These are phyloP conservation scores for Camellia granthamiana DNA, from an alignment of 148 eudicot species.

Conservation along the genomic window DNA sequence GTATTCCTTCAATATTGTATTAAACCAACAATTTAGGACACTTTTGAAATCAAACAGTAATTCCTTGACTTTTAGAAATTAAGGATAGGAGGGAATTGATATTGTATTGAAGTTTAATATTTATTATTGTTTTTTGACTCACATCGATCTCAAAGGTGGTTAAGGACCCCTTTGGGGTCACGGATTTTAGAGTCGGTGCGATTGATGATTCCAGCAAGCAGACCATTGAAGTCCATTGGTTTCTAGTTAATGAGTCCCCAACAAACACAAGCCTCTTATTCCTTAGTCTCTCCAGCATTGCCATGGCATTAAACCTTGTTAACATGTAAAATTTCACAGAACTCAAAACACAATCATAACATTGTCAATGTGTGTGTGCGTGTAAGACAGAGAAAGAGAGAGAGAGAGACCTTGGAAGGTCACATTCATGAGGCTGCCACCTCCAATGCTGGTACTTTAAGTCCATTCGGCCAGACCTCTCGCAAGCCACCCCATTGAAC, in stretches of 20 bases:
- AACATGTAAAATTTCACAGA: not conserved
- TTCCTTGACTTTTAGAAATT: not conserved
- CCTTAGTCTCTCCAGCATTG: slow-evolving; percentile 59
- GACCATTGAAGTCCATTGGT: slow-evolving; percentile 80
- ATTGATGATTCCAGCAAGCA: slow-evolving; percentile 52
- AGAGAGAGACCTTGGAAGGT: too few species aligned
- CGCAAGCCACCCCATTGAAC: too few species aligned
- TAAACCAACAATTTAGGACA: too few species aligned
- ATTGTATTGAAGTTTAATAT: not conserved
- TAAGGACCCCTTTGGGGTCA: slow-evolving; percentile 51
- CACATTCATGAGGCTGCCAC: too few species aligned
- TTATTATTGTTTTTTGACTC: slow-evolving; percentile 14
- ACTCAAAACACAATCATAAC: not conserved
- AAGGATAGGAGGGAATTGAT: not conserved
- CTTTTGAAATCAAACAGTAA: too few species aligned
- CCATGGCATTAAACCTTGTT: slow-evolving; percentile 68
- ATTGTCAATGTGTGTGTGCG: too few species aligned
- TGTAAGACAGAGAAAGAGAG: too few species aligned
- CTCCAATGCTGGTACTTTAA: too few species aligned
- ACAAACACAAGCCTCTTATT: slow-evolving; percentile 65
- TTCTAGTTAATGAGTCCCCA: slow-evolving; percentile 74
- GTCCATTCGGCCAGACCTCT: too few species aligned
- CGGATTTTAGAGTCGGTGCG: slow-evolving; percentile 42
- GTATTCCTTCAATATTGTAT: too few species aligned
- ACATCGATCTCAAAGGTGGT: slow-evolving; percentile 62